These are phyloP conservation scores for Dinochytrium kinnereticum DNA, from an alignment of 371 early-diverging fungal species.

Conservation along the genomic window DNA sequence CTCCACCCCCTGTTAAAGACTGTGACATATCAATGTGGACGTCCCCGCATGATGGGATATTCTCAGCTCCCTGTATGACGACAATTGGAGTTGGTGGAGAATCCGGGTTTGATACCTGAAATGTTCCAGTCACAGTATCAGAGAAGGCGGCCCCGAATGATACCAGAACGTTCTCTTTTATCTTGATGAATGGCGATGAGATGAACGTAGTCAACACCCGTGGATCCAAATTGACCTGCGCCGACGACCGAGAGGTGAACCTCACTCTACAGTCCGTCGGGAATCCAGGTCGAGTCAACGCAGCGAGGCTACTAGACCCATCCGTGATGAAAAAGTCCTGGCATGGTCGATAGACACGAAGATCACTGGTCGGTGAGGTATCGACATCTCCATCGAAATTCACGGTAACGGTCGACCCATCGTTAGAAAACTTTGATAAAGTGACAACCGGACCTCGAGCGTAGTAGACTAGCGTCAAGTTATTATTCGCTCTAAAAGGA, in stretches of 20 bases:
- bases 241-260: neutral
- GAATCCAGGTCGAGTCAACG: conserved; percentile 6
- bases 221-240: neutral
- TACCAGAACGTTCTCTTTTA: neutral
- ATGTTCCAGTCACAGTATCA: neutral
- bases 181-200: neutral
- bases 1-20: neutral
- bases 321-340: conserved; percentile 3
- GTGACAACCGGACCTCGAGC: neutral
- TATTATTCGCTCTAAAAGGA: conserved; percentile 2
- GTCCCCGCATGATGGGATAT: neutral
- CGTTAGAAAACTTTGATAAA: conserved; percentile 5
- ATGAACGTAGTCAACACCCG: neutral
- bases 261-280: conserved; percentile 6
- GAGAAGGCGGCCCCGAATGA: neutral
- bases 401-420: conserved; percentile 13
- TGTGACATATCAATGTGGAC: conserved; percentile 7
- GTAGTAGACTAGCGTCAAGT: conserved; percentile 8
- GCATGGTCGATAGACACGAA: neutral
- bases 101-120: neutral
- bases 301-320: neutral
- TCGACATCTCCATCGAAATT: neutral
- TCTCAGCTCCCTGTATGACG: neutral
- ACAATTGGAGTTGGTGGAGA: neutral
- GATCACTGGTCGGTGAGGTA: neutral